phyloP scores from a whole-genome alignment of 1,284 basidiomycete species.

The Pseudozyma sp. region DNA sequence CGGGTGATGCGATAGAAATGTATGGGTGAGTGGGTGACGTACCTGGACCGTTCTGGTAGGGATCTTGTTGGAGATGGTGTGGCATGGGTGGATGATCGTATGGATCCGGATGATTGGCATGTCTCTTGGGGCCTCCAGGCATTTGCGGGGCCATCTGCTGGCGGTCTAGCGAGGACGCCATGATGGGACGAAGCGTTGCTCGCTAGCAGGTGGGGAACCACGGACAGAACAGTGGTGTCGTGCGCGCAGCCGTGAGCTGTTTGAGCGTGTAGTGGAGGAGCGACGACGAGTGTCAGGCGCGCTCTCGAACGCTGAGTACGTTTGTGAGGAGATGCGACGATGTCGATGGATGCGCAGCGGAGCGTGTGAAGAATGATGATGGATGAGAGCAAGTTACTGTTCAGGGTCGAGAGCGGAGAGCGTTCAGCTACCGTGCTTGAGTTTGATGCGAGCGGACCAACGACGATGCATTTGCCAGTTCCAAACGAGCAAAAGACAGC shows the following conservation, averaged over 20 bases:
- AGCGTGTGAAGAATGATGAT: too few species aligned
- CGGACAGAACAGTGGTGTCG: not conserved
- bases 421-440: not conserved
- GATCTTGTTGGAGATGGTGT: conserved; percentile 44
- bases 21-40: conserved; percentile 4
- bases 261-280: too few species aligned
- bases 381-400: too few species aligned
- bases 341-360: too few species aligned
- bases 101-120: conserved; percentile 37
- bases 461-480: not conserved
- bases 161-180: conserved; percentile 50
- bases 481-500: not conserved
- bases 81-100: conserved; percentile 52
- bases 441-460: conserved; percentile 6
- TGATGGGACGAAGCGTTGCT: conserved; percentile 8
- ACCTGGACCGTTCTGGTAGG: conserved; percentile 47
- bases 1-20: not conserved
- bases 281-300: too few species aligned
- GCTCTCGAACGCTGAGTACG: too few species aligned
- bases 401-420: not conserved
- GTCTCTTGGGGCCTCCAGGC: conserved; percentile 34
- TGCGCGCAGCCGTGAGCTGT: not conserved
- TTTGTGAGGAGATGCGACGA: too few species aligned
- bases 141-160: conserved; percentile 46
- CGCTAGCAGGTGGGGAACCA: conserved; percentile 6